A percentile compares a stretch with the other conserved stretches of the same genome.
These are phyloP conservation scores for Asterella californica DNA, from an alignment of 225 moss, liverwort and hornwort genomes.

Conservation along the genomic window DNA sequence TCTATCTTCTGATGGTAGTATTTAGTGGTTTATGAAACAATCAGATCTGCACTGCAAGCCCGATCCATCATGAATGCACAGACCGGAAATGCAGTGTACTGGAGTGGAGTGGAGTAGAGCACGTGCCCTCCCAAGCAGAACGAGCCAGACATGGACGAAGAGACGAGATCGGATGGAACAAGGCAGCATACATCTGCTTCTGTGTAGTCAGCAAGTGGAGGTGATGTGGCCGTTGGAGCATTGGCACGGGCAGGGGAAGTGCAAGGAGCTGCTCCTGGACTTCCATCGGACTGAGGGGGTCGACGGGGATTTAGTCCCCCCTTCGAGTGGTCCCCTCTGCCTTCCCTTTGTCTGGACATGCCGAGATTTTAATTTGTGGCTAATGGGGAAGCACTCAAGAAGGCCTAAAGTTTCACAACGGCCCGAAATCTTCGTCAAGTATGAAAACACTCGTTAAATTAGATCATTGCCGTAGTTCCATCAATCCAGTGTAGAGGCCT, in stretches of 20 bases:
- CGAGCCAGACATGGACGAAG: not conserved
- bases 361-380: not conserved
- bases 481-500: not conserved
- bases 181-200: not conserved
- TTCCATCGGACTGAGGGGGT: not conserved
- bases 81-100: not conserved
- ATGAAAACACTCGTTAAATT: not conserved
- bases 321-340: not conserved
- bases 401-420: constrained; percentile 2
- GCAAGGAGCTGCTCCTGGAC: not conserved
- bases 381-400: not conserved
- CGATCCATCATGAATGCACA: not conserved
- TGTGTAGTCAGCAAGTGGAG: not conserved
- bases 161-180: not conserved
- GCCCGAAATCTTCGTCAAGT: not conserved
- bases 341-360: constrained; percentile 1
- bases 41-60: not conserved
- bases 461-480: not conserved
- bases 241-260: not conserved
- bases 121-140: not conserved
- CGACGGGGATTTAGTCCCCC: not conserved
- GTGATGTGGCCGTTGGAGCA: not conserved
- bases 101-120: not conserved
- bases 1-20: not conserved
- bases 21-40: not conserved